These are phyloP conservation scores for Podospora tetraspora DNA, from an alignment of 495 filamentous ascomycete genomes.

Conservation along the genomic window DNA sequence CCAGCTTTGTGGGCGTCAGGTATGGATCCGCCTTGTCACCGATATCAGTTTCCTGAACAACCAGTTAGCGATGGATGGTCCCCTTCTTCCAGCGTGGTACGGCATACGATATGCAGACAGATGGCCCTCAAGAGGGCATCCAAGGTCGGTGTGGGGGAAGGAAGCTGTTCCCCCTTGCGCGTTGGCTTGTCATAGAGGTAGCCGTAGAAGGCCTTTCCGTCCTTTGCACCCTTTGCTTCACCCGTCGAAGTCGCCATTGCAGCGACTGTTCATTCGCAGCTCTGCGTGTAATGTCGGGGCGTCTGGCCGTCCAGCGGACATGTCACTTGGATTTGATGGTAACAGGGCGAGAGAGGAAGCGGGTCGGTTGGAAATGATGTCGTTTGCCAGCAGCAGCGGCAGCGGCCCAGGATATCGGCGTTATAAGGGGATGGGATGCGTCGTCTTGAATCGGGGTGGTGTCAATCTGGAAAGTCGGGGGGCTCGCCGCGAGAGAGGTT, in stretches of 20 bases:
- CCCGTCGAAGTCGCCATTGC: conserved; percentile 8
- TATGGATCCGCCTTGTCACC: conserved; percentile 58
- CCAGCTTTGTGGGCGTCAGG: conserved; percentile 76
- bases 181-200: conserved; percentile 64
- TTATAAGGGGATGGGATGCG: background rate
- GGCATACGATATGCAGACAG: conserved; percentile 72
- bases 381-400: background rate
- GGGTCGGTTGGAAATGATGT: background rate
- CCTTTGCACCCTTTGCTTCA: conserved; percentile 15
- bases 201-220: conserved; percentile 60
- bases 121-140: conserved; percentile 75
- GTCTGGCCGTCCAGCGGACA: conserved; percentile 12
- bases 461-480: background rate
- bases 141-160: conserved; percentile 67
- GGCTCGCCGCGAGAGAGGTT: background rate
- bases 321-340: conserved; percentile 1
- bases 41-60: conserved; percentile 51
- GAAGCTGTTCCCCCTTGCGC: conserved; percentile 45
- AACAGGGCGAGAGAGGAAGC: background rate
- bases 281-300: conserved; percentile 1
- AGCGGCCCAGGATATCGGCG: background rate
- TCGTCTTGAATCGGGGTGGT: background rate
- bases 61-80: conserved; percentile 3
- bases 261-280: conserved; percentile 5
- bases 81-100: conserved; percentile 12